Conservation (phyloP, 106 monocot species). For the Allium cepa region DNA sequence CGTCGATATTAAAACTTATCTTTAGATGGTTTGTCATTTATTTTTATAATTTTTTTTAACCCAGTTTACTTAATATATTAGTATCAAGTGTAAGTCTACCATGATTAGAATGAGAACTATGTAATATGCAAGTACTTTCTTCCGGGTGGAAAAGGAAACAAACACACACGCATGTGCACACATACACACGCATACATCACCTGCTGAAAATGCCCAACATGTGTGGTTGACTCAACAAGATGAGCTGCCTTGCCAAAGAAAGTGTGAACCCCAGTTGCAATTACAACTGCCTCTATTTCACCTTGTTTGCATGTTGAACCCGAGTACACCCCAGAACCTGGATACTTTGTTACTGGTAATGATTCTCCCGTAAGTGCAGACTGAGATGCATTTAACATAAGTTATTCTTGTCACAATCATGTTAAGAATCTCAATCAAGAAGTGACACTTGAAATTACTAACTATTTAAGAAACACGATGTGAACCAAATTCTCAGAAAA, state of each 20-base stretch:
- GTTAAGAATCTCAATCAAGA: not conserved
- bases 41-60: too few species aligned
- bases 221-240: conserved; percentile 51
- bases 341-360: conserved; percentile 37
- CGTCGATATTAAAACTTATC: too few species aligned
- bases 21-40: too few species aligned
- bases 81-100: too few species aligned
- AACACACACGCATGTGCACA: too few species aligned
- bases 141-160: too few species aligned
- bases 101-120: too few species aligned
- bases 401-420: not conserved
- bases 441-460: conserved; percentile 2
- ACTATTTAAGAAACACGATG: not conserved
- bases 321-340: conserved; percentile 46
- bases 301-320: conserved; percentile 64
- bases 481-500: not conserved
- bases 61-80: too few species aligned
- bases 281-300: conserved; percentile 58
- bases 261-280: conserved; percentile 57
- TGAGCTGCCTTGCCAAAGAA: conserved; percentile 62
- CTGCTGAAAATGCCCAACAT: conserved; percentile 59
- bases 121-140: too few species aligned
- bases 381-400: conserved; percentile 15
- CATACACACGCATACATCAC: conserved; percentile 1
- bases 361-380: conserved; percentile 57